Base-by-base conservation (phyloP, 495 filamentous ascomycete genomes). In the Elasticomyces elasticus region DNA sequence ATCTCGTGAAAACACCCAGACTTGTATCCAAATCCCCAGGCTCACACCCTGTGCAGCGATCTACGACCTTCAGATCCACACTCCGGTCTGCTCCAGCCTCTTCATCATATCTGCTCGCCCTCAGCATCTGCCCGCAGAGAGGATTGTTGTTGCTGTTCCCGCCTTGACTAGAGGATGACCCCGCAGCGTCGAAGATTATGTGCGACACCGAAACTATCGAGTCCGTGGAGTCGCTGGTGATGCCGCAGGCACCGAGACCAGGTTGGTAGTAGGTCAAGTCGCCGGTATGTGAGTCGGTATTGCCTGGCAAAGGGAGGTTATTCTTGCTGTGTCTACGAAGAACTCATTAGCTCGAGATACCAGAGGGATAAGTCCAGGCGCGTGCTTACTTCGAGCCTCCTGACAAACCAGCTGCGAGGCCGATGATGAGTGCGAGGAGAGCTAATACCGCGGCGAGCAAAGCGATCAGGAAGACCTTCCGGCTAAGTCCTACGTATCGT, bases 191-290 rank as follows among this genome's bases (percentile, higher is more conserved):
- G 58, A 79, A 94, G 1, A 88, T 63, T 24, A 77, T 63, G 60
- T 83, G 78, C 1, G 80, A 83, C 0, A 91, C 72, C 0, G 85
- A 80, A 19, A 79, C 80, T n/a, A 89, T 76, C 19, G 71, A 51
- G 28, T 86, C 82, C 12, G 62, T 69, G 10, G 64, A 64, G 0
- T 63, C 69, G 35, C 73, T 79, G 9, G 67, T 74, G 23, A 75
- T 70, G 1, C 87, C 87, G 61, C 87, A 94, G 1, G 85, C 78
- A 17, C 87, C 86, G 1, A 89, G 71, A 0, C 67, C 83, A 4
- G 84, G 76, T 20, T 65, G 69, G 63, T 86, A 90, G 70, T 83
- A 89, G 0, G 84, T 89, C 31, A 87, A 62, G 47, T 88, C 80
- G 44, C 85, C 86, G 19, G 69, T 76, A 62, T 81, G 80, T 3